Evolutionary conservation across 495 filamentous ascomycete genomes (phyloP).

Genomic region (Penicillium verhagenii): DNA sequence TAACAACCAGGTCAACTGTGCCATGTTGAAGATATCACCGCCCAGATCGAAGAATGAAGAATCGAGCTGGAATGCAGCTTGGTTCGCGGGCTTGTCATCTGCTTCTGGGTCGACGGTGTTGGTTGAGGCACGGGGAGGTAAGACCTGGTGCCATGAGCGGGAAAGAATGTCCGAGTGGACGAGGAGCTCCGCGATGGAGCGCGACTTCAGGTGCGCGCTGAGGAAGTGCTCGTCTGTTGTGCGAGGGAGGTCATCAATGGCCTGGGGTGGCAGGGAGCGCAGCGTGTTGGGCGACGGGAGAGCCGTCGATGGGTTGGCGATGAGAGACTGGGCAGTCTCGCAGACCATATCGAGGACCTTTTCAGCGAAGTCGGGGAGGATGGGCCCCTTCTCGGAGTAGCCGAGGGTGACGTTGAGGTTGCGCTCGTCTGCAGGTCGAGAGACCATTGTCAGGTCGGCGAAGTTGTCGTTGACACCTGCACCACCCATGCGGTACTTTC

Average conservation of each 20-base stretch:
- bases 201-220: conserved; percentile 38
- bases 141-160: conserved; percentile 50
- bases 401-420: conserved; percentile 44
- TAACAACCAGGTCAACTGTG: conserved; percentile 46
- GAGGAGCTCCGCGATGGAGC: conserved; percentile 47
- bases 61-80: conserved; percentile 38
- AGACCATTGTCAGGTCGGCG: conserved; percentile 50
- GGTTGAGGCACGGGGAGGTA: conserved; percentile 28
- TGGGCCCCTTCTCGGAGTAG: conserved; percentile 45
- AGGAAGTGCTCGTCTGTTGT: conserved; percentile 31
- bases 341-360: conserved; percentile 51
- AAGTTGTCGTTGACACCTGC: conserved; percentile 52
- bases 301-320: conserved; percentile 40
- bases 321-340: conserved; percentile 43
- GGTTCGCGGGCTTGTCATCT: conserved; percentile 11
- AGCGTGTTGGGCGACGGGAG: conserved; percentile 45
- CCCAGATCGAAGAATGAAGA: conserved; percentile 55
- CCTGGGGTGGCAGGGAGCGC: conserved; percentile 32
- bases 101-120: conserved; percentile 1
- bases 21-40: conserved; percentile 53
- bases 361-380: conserved; percentile 39
- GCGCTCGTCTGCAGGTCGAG: conserved; percentile 40
- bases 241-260: conserved; percentile 27
- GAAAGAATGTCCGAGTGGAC: conserved; percentile 47
- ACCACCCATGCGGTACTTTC: conserved; percentile 48